Percentiles rank a stretch among this genome's conserved stretches.
These are phyloP conservation scores for Rhynchospora tenuis DNA, from an alignment of 176 grass and related monocot species.

Conservation along the genomic window DNA sequence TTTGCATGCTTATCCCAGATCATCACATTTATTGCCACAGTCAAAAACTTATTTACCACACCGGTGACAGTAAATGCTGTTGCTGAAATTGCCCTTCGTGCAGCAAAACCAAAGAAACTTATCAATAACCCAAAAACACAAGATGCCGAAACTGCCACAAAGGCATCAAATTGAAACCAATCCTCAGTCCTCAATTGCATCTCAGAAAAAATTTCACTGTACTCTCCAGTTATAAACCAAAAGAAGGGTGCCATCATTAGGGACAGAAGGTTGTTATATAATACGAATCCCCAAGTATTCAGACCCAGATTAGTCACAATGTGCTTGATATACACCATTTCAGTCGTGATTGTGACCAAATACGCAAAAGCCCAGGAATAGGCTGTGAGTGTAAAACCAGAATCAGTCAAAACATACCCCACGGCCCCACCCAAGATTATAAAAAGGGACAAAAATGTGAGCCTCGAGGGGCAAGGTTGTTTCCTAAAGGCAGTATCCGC, in stretches of 20 bases:
- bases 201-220: conserved; percentile 30
- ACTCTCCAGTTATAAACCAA: conserved; percentile 67
- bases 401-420: conserved; percentile 77
- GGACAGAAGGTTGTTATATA: conserved; percentile 68
- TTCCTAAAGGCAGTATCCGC: conserved; percentile 74
- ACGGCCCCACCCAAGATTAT: conserved; percentile 67
- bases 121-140: conserved; percentile 72
- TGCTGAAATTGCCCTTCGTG: conserved; percentile 69
- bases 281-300: conserved; percentile 83
- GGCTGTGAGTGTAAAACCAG: conserved; percentile 63
- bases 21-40: conserved; percentile 69
- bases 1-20: conserved; percentile 81
- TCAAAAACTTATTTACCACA: conserved; percentile 81
- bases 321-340: conserved; percentile 95
- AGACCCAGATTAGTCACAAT: conserved; percentile 63
- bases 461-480: conserved; percentile 63
- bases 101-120: conserved; percentile 82
- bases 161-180: conserved; percentile 55
- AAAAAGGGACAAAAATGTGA: conserved; percentile 78
- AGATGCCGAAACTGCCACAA: conserved; percentile 54
- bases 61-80: conserved; percentile 85
- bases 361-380: conserved; percentile 80
- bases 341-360: conserved; percentile 71
- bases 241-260: conserved; percentile 65
- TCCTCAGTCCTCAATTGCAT: conserved; percentile 25